Percentiles rank a stretch among this genome's conserved stretches.
phyloP scores from a whole-genome alignment of 495 filamentous ascomycete species.

The Xeromyces bisporus region DNA sequence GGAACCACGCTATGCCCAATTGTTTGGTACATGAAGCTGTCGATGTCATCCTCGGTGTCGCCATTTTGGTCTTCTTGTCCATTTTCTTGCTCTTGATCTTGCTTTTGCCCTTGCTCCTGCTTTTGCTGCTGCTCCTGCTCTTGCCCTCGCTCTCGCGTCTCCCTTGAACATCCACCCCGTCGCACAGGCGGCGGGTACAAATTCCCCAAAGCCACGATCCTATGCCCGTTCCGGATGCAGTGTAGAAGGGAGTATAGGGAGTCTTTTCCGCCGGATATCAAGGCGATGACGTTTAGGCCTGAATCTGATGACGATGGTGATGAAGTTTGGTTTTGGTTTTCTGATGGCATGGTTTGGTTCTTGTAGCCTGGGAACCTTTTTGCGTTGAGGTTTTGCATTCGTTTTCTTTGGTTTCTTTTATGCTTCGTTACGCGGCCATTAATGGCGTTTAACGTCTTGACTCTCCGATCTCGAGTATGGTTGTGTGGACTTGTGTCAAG shows the following conservation, averaged over 20 bases:
- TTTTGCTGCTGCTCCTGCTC: constrained; percentile 1
- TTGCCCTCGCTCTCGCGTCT: constrained; percentile 1
- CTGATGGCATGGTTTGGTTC: no score
- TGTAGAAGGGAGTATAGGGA: constrained; percentile 88
- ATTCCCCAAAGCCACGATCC: constrained; percentile 77
- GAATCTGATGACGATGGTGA: constrained; percentile 7
- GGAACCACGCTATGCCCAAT: constrained; percentile 79
- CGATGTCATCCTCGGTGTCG: constrained; percentile 48
- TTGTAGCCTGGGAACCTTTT: no score
- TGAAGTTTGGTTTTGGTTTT: no score
- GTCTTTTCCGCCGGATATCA: constrained; percentile 95
- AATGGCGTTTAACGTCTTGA: no score
- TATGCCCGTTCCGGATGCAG: constrained; percentile 70
- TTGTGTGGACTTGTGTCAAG: no score
- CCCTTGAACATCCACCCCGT: background rate
- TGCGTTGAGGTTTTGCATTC: no score
- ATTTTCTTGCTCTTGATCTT: constrained; percentile 1
- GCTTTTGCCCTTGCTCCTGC: background rate
- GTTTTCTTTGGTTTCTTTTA: no score
- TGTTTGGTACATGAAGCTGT: constrained; percentile 99
- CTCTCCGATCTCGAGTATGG: no score
- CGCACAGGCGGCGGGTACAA: constrained; percentile 42
- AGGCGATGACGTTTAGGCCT: constrained; percentile 63
- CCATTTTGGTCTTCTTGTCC: constrained; percentile 6
- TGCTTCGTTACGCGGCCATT: no score